Evolutionary conservation across 305 asterid species (phyloP).

Genomic region (Fraxinus xanthoxyloides): DNA sequence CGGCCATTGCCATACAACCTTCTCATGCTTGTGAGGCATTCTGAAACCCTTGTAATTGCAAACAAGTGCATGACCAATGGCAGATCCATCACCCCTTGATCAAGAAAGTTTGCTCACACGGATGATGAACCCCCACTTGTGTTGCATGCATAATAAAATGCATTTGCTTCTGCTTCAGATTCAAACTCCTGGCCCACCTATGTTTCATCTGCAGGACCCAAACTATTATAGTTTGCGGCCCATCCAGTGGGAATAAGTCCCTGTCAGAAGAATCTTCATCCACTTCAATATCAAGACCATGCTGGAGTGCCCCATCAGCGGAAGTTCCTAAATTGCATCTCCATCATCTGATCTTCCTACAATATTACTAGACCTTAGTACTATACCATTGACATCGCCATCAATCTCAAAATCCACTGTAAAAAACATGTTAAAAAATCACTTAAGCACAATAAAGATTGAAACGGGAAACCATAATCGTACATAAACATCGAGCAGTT

Average conservation of each 20-base stretch:
- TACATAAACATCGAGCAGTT: neutral
- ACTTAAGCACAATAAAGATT: neutral
- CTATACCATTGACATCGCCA: conserved; percentile 63
- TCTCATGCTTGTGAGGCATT: conserved; percentile 85
- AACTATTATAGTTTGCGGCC: conserved; percentile 51
- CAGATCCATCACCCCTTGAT: conserved; percentile 93
- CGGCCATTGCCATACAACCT: conserved; percentile 86
- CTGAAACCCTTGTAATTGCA: conserved; percentile 97
- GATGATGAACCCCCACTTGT: conserved; percentile 78
- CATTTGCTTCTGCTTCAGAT: conserved; percentile 93
- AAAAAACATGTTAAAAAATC: neutral
- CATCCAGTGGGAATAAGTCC: conserved; percentile 54
- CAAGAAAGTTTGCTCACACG: conserved; percentile 98
- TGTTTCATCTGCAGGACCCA: conserved; percentile 59
- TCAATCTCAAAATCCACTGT: conserved; percentile 62
- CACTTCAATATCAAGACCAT: conserved; percentile 53
- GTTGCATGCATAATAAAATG: conserved; percentile 83
- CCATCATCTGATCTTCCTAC: conserved; percentile 51
- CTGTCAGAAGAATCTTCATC: conserved; percentile 64
- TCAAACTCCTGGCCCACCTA: conserved; percentile 86
- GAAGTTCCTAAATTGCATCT: conserved; percentile 52
- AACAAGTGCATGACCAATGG: conserved; percentile 94
- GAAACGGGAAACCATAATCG: neutral
- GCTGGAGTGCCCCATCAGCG: conserved; percentile 51
- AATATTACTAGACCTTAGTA: conserved; percentile 57